A percentile compares a stretch with the other conserved stretches of the same genome.
These are phyloP conservation scores for Cladosporium sp. DNA, from an alignment of 2,329 filamentous ascomycete genomes.

Conservation along the genomic window DNA sequence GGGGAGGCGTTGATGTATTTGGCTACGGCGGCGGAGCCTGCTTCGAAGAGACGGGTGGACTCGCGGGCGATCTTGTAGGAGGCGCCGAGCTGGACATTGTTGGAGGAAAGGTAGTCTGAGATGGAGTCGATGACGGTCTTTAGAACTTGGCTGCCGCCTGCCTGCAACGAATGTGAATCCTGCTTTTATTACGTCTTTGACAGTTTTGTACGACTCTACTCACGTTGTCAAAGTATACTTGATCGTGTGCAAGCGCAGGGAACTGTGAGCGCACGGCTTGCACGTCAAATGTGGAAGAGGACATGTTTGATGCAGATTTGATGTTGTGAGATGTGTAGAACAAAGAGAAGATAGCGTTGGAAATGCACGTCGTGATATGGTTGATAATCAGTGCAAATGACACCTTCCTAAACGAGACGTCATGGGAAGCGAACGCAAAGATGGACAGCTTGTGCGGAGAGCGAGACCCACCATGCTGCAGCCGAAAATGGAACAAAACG, in stretches of 20 bases:
- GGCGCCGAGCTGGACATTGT: conserved; percentile 75
- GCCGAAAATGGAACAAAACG: neutral
- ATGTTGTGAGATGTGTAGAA: neutral
- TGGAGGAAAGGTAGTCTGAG: conserved; percentile 63
- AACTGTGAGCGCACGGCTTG: conserved; percentile 60
- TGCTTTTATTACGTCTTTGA: neutral
- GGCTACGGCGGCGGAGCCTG: conserved; percentile 65
- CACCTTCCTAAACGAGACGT: conserved; percentile 22
- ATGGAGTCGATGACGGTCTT: conserved; percentile 67
- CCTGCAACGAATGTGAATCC: conserved; percentile 33
- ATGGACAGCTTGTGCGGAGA: neutral
- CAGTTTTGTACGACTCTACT: conserved; percentile 44
- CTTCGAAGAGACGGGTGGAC: conserved; percentile 60
- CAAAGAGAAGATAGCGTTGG: neutral
- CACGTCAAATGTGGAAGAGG: conserved; percentile 52
- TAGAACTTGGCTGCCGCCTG: conserved; percentile 70
- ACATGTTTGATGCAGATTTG: conserved; percentile 12
- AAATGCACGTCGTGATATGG: conserved; percentile 5
- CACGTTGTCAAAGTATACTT: conserved; percentile 72
- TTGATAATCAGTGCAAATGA: neutral
- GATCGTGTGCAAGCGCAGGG: conserved; percentile 65
- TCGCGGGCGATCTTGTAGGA: conserved; percentile 62
- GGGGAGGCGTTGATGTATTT: conserved; percentile 67
- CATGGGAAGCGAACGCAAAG: neutral
- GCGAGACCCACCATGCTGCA: conserved; percentile 4